A percentile compares a stretch with the other conserved stretches of the same genome.
Evolutionary conservation across 148 eudicot species (phyloP).

Genomic region (Spergularia bocconei): DNA sequence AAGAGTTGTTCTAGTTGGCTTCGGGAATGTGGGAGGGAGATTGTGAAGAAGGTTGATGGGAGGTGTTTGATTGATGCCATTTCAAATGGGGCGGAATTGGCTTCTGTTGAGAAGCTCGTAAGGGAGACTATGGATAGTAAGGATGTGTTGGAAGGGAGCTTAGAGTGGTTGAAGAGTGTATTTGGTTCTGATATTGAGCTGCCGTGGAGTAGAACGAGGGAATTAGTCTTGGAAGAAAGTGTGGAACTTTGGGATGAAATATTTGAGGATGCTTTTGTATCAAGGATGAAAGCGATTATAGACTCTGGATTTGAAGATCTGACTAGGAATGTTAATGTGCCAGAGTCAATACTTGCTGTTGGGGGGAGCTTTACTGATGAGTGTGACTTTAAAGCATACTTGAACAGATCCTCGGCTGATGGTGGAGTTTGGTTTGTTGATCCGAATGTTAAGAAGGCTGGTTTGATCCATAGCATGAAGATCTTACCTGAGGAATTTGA

Average conservation of each 20-base stretch:
- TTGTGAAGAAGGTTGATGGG: conserved; percentile 66
- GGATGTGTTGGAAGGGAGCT: conserved; percentile 83
- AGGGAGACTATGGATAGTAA: conserved; percentile 89
- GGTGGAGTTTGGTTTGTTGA: conserved; percentile 93
- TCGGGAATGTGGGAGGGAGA: conserved; percentile 83
- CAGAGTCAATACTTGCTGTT: conserved; percentile 49
- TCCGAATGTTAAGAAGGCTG: conserved; percentile 50
- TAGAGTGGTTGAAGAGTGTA: conserved; percentile 90
- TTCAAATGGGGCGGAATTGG: conserved; percentile 67
- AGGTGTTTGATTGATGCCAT: conserved; percentile 75
- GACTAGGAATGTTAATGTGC: conserved; percentile 49
- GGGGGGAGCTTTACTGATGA: conserved; percentile 36
- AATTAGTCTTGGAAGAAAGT: conserved; percentile 85
- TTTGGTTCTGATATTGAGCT: conserved; percentile 96
- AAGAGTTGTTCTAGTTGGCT: conserved; percentile 78
- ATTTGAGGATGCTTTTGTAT: conserved; percentile 84
- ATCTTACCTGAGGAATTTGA: conserved; percentile 55
- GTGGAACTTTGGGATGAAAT: conserved; percentile 96
- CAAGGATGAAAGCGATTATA: conserved; percentile 74
- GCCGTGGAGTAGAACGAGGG: conserved; percentile 94
- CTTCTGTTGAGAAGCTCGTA: conserved; percentile 78
- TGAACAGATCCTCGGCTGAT: conserved; percentile 50
- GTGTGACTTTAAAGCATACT: conserved; percentile 54
- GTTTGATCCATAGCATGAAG: conserved; percentile 43
- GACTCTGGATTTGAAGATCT: conserved; percentile 55